Evolutionary conservation across 768 basidiomycete genomes (phyloP), one percentile per base, ranked within the genome.

Genomic region (Lactarius deliciosus): DNA sequence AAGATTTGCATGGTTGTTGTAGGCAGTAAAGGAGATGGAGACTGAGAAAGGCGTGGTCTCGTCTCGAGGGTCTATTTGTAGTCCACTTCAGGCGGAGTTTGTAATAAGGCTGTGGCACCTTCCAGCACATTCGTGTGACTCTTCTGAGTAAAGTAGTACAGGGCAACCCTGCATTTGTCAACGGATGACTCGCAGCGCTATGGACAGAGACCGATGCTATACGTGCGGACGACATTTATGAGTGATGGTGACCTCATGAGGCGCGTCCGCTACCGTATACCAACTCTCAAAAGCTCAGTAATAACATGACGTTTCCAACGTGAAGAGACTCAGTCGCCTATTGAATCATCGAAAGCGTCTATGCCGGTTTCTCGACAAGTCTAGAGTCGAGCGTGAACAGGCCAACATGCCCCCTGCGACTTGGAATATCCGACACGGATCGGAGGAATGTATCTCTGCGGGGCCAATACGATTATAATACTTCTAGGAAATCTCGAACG

Each of bases 1-100:
- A 82, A 82, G 70, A 82, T 81, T 76, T 84, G 83, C 83, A 83
- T 82, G 69, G 13, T 74, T 61, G 57, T 59, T 61, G 57, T 59
- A 57, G 20, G 40, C 43, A 20, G 47, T 2, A 32, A 7, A 36
- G 41, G 56, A 45, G 56, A 45, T 36, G 43, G 55, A 53, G 43
- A 28, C 54, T 28, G 22, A 11, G 18, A n/a, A 58, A 20, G 22
- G 28, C 11, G 41, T 25, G 40, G 55, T 53, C 28, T 53, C 38
- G 57, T 53, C 32, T 22, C 62, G 16, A 20, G 25, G 0, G 20
- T 15, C 36, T 50, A 58, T 61, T 50, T 63, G 55, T 68, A 62
- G 3, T 4, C 41, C n/a, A 56, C 18, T 22, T 11, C 22, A 18
- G 25, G 66, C 68, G 61, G 64, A 65, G 64, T 61, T 68, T 69